Conservation (phyloP, 139 green algal genomes). For the Chlorella sp. region DNA sequence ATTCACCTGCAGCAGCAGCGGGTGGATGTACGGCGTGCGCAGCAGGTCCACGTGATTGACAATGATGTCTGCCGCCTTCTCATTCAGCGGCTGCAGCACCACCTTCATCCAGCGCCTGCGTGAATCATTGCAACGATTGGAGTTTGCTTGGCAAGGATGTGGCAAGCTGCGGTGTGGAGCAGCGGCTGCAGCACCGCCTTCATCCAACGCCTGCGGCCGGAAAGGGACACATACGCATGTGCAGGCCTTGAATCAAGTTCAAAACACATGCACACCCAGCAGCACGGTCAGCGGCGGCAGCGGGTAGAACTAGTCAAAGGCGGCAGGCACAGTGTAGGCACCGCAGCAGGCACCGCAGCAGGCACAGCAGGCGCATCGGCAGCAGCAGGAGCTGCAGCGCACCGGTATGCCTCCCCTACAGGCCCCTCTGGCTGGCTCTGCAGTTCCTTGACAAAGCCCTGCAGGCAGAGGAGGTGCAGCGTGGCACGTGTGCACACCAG, state of each 20-base stretch:
- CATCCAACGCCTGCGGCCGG: slow-evolving; percentile 78
- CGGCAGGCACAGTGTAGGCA: too few relatives aligned
- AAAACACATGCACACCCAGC: too few relatives aligned
- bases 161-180: too few relatives aligned
- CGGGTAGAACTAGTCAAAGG: too few relatives aligned
- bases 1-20: slow-evolving; percentile 68
- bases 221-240: too few relatives aligned
- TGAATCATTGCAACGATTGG: too few relatives aligned
- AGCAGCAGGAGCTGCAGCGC: not conserved
- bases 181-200: slow-evolving; percentile 84
- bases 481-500: too few relatives aligned
- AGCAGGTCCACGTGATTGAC: slow-evolving; percentile 73
- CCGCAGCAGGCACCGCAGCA: not conserved
- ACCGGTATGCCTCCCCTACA: slow-evolving; percentile 75
- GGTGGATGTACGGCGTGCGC: slow-evolving; percentile 66
- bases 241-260: too few relatives aligned
- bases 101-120: slow-evolving; percentile 23
- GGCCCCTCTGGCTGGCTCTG: slow-evolving; percentile 61
- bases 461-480: too few relatives aligned
- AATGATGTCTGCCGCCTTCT: slow-evolving; percentile 72
- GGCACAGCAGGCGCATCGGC: too few relatives aligned
- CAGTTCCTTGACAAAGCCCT: slow-evolving; percentile 65
- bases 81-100: slow-evolving; percentile 91
- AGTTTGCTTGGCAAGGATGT: too few relatives aligned
- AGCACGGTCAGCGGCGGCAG: too few relatives aligned